Base-by-base conservation (phyloP, 768 basidiomycete species). In the Sistotremastrum niveocremeum region DNA sequence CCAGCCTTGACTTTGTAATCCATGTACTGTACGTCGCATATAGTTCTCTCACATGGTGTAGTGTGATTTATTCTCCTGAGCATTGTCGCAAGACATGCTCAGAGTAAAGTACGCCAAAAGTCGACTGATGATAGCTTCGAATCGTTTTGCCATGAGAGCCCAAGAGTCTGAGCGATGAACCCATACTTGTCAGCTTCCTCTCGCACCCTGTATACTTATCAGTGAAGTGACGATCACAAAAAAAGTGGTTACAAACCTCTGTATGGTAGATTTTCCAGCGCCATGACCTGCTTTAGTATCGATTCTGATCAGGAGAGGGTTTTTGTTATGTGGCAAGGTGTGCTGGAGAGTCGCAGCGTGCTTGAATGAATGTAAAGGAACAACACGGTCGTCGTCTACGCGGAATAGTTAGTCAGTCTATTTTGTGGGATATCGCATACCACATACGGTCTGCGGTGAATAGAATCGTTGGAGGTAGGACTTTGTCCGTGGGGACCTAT, bases 281-380 rank as follows among this genome's bases (percentile, higher is more conserved):
- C 85, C 86, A 53, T 87, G 84, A 1, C 84, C 84, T 2, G 81
- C 74, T 57, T 85, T 85, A 62, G 77, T 77, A 56, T 88, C 84
- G 30, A 89, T 76, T 20, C 84, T 74, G 41, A 88, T 65, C 12
- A 90, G 66, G 8, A 89, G 65, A 4, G 86, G 87, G 54, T 85
- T 62, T 0, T 75, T 73, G 58, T 87, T 89, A 40, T 76, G 54
- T 1, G 81, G 69, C 1, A 75, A 61, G 2, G 61, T 64, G 56
- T 88, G 63, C 57, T 90, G 86, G 35, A 88, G 65, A n/a, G 77
- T 76, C 10, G 87, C 87, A 0, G 80, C 78, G 43, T 77, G 70
- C 62, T 90, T 90, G 73, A 84, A 87, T 6, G 84, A 84, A 61
- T 88, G 87, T 57, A 85, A 65, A 1, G 84, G 84, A 4, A 88